Evolutionary conservation across 768 basidiomycete genomes (phyloP).

Genomic region (Omphalotus guepiniiformis): DNA sequence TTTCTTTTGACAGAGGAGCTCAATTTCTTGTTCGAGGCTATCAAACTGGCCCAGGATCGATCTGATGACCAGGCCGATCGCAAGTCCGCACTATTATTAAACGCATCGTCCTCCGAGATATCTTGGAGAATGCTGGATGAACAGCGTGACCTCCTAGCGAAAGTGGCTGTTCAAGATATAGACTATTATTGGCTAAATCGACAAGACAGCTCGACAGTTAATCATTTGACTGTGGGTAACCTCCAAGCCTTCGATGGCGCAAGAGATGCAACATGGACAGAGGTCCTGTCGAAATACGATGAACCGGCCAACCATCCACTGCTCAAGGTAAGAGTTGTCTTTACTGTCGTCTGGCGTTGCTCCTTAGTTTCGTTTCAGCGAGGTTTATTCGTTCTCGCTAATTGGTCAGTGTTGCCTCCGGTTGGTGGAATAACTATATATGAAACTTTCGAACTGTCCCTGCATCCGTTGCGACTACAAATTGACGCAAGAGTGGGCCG

Average conservation of each 20-base stretch:
- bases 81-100: slow-evolving; percentile 76
- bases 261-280: slow-evolving; percentile 77
- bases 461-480: slow-evolving; percentile 85
- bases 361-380: slow-evolving; percentile 34
- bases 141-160: slow-evolving; percentile 67
- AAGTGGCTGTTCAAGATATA: slow-evolving; percentile 77
- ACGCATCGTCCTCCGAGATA: slow-evolving; percentile 80
- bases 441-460: slow-evolving; percentile 71
- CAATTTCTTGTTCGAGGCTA: slow-evolving; percentile 80
- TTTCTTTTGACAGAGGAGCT: slow-evolving; percentile 69
- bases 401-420: slow-evolving; percentile 82
- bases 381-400: slow-evolving; percentile 68
- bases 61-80: slow-evolving; percentile 60
- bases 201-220: slow-evolving; percentile 84
- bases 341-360: neutral
- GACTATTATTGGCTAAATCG: slow-evolving; percentile 81
- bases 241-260: slow-evolving; percentile 85
- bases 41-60: slow-evolving; percentile 78
- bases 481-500: slow-evolving; percentile 80
- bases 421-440: slow-evolving; percentile 93
- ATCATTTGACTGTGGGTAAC: slow-evolving; percentile 69
- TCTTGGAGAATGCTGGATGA: slow-evolving; percentile 90
- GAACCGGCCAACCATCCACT: slow-evolving; percentile 68
- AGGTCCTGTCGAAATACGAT: slow-evolving; percentile 79
- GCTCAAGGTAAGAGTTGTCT: slow-evolving; percentile 48